Conservation (phyloP, 1,284 basidiomycete genomes). For the Irpex sp. region DNA sequence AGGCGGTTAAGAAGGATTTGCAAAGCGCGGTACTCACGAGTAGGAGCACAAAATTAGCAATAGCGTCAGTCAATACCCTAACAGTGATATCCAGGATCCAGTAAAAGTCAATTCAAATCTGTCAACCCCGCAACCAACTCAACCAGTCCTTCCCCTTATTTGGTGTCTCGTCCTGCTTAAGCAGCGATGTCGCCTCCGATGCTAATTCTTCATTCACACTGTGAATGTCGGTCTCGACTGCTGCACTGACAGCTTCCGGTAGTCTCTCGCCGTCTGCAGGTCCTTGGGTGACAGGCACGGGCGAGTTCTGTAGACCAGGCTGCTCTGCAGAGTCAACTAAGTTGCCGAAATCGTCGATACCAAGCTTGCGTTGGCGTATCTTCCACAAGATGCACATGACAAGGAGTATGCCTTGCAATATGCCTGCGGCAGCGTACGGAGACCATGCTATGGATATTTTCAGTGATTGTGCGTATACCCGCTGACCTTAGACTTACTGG, state of each 20-base stretch:
- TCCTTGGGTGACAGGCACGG: conserved; percentile 15
- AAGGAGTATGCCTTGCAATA: conserved; percentile 82
- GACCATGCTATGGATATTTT: conserved; percentile 59
- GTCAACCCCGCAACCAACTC: conserved; percentile 1
- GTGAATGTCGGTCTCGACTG: conserved; percentile 19
- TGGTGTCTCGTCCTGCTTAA: conserved; percentile 11
- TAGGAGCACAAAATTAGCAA: no score
- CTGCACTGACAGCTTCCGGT: conserved; percentile 17
- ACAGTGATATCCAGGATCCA: not conserved
- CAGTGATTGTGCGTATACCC: conserved; percentile 8
- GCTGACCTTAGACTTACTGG: conserved; percentile 43
- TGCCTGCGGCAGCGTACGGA: conserved; percentile 80
- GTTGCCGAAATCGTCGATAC: conserved; percentile 92
- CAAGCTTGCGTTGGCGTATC: conserved; percentile 63
- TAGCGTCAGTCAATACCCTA: not conserved
- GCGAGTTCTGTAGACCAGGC: conserved; percentile 18
- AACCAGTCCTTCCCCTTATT: conserved; percentile 3
- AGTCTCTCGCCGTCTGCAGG: conserved; percentile 16
- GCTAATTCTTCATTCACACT: conserved; percentile 6
- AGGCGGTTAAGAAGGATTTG: no score
- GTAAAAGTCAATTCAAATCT: not conserved
- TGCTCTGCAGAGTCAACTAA: conserved; percentile 32
- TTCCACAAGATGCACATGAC: conserved; percentile 81
- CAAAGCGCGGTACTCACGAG: no score
- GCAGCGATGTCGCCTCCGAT: conserved; percentile 19